Conservation (phyloP, 768 basidiomycete species). For the Lentinula raphanica region DNA sequence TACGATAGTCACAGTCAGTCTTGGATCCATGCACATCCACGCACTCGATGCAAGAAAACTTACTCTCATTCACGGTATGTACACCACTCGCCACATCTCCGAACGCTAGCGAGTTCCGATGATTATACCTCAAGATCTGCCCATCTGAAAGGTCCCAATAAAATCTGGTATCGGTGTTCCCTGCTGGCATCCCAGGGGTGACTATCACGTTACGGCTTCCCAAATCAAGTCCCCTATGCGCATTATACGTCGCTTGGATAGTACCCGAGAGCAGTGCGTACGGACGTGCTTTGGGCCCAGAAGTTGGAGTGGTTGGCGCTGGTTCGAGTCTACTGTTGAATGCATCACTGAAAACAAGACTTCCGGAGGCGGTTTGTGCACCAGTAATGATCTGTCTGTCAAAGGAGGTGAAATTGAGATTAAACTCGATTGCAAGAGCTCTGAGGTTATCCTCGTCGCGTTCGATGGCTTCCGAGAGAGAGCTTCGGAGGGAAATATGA, state of each 20-base stretch:
- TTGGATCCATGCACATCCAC: too few relatives aligned
- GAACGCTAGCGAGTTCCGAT: conserved; percentile 20
- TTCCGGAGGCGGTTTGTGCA: conserved; percentile 19
- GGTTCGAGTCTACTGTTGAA: conserved; percentile 40
- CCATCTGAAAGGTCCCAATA: conserved; percentile 25
- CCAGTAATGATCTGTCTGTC: conserved; percentile 21
- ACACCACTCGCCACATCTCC: conserved; percentile 20
- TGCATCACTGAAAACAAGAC: conserved; percentile 32
- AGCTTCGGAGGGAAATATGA: conserved; percentile 24
- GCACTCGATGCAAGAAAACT: conserved; percentile 8
- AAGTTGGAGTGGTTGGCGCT: conserved; percentile 39
- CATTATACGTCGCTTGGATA: conserved; percentile 34
- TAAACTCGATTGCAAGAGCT: conserved; percentile 30
- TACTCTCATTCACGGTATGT: conserved; percentile 54
- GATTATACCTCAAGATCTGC: conserved; percentile 47
- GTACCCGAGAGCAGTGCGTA: conserved; percentile 36
- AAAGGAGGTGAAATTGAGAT: conserved; percentile 38
- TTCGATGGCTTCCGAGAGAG: conserved; percentile 25
- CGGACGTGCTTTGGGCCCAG: conserved; percentile 13
- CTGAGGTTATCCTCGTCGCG: conserved; percentile 25
- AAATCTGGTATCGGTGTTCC: conserved; percentile 27
- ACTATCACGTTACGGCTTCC: conserved; percentile 7
- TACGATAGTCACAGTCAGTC: neutral
- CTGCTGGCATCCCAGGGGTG: neutral
- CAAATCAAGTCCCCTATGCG: conserved; percentile 17